A percentile compares a stretch with the other conserved stretches of the same genome.
These are phyloP conservation scores for Tricholoma sp. DNA, from an alignment of 768 basidiomycete genomes.

Conservation along the genomic window DNA sequence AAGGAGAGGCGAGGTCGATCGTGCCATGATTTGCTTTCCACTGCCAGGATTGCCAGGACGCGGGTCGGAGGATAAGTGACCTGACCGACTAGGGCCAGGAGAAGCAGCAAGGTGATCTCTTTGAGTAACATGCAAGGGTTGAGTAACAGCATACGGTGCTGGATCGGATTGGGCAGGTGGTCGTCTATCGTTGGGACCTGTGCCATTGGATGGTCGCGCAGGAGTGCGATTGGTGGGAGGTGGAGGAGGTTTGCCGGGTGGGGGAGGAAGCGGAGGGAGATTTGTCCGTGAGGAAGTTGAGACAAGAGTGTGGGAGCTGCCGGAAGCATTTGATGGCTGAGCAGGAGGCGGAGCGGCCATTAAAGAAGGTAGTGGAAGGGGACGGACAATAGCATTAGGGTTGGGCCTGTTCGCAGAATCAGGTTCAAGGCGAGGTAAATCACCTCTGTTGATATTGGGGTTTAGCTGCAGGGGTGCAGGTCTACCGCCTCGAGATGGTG, in stretches of 20 bases:
- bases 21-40: conserved; percentile 31
- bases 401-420: conserved; percentile 46
- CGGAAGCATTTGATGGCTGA: conserved; percentile 25
- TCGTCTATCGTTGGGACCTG: conserved; percentile 32
- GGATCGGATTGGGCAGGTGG: conserved; percentile 57
- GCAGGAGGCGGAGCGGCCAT: conserved; percentile 22
- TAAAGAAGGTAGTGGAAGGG: conserved; percentile 44
- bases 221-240: conserved; percentile 37
- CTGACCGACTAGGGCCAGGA: conserved; percentile 35
- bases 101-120: conserved; percentile 39
- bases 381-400: conserved; percentile 32
- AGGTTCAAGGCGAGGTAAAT: conserved; percentile 69
- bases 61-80: conserved; percentile 57
- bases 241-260: conserved; percentile 61
- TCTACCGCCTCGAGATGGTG: conserved; percentile 44
- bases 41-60: conserved; percentile 46
- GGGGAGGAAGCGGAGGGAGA: conserved; percentile 66
- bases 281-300: conserved; percentile 36
- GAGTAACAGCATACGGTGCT: conserved; percentile 34
- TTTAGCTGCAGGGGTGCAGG: conserved; percentile 82
- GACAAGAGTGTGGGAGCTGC: conserved; percentile 27
- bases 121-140: conserved; percentile 36
- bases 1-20: conserved; percentile 42
- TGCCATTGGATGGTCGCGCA: conserved; percentile 27
- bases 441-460: conserved; percentile 43